Percentiles rank a stretch among this genome's conserved stretches.
Evolutionary conservation across 139 green algal genomes (phyloP).

Genomic region (Tetradesmus obliquus): DNA sequence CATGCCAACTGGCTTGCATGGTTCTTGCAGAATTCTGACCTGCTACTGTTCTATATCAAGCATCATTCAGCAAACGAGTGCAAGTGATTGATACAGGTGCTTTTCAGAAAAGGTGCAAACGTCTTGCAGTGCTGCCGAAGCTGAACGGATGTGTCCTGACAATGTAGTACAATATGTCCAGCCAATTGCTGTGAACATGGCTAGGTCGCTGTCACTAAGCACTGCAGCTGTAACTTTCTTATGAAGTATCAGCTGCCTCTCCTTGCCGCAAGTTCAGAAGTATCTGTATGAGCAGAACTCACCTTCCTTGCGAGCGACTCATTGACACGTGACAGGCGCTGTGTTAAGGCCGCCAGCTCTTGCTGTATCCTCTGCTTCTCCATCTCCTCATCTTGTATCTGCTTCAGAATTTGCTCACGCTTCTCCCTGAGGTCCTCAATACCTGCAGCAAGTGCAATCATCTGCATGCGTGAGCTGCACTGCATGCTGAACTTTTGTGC

Average conservation of each 20-base stretch:
- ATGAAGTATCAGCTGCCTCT: too few species aligned
- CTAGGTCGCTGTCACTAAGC: too few species aligned
- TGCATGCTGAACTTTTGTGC: not conserved
- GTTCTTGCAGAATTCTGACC: not conserved
- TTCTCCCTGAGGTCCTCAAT: slow-evolving; percentile 85
- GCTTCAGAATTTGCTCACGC: slow-evolving; percentile 64
- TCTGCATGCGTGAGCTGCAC: not conserved
- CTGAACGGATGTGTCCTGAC: not conserved
- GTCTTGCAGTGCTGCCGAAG: not conserved
- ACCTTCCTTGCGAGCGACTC: slow-evolving; percentile 46
- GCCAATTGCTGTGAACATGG: too few species aligned
- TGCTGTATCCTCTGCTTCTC: slow-evolving; percentile 63
- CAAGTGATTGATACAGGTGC: too few species aligned
- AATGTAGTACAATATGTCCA: too few species aligned
- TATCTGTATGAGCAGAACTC: not conserved
- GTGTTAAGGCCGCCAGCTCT: slow-evolving; percentile 31
- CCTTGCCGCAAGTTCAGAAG: too few species aligned
- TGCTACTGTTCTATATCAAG: not conserved
- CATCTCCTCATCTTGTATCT: slow-evolving; percentile 71
- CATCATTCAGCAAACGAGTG: too few species aligned
- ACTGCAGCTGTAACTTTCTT: too few species aligned
- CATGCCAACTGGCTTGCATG: not conserved
- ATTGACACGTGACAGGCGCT: slow-evolving; percentile 41
- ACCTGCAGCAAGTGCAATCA: slow-evolving; percentile 52
- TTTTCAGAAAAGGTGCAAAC: too few species aligned